Base-by-base conservation (phyloP, 2,329 filamentous ascomycete genomes). In the Colletotrichum sp. region DNA sequence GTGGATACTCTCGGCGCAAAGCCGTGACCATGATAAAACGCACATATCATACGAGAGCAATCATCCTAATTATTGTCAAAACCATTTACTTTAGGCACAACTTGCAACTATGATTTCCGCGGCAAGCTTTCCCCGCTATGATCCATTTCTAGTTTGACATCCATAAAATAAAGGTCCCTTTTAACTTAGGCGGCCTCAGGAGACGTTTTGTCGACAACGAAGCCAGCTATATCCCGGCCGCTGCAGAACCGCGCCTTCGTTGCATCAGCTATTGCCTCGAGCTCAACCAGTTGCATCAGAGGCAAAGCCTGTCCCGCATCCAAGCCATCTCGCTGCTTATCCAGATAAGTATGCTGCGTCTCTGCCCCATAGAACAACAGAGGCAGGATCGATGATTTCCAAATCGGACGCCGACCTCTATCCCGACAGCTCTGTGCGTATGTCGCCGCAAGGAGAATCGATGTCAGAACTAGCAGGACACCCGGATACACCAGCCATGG, bases 401-500 rank as follows among this genome's bases (percentile, higher is more conserved):
- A 59, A 6, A 59, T 59, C 15, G 55, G 55, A 27, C 9, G 55
- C 5, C 27, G 0, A 2, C 25, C 55, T 3, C 25, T 59, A 3
- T 59, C 16, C 2, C 16, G 55, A 29, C 55, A 59, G 3, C 55
- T 27, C 11, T 59, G 25, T 29, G 27, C 22, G 5, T 59, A 59
- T 8, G 55, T 59, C 12, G 6, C 1, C 3, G 4, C 55, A 16
- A 59, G 55, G 5, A 59, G 25, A 59, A 25, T 3, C 0, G 25
- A 25, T 13, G 55, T 59, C 8, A 59, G 55, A 19, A 29, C 27
- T 13, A 59, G 27, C 5, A 59, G 25, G 27, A 6, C 25, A 25
- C 55, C 55, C 22, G 55, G 55, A 59, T 59, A 59, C 22, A 59
- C 55, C 25, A 59, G 55, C 55, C 55, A 59, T 19, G 55, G 55